Evolutionary conservation across 345 rosid genomes (phyloP).

Genomic region (Aurinia saxatilis): DNA sequence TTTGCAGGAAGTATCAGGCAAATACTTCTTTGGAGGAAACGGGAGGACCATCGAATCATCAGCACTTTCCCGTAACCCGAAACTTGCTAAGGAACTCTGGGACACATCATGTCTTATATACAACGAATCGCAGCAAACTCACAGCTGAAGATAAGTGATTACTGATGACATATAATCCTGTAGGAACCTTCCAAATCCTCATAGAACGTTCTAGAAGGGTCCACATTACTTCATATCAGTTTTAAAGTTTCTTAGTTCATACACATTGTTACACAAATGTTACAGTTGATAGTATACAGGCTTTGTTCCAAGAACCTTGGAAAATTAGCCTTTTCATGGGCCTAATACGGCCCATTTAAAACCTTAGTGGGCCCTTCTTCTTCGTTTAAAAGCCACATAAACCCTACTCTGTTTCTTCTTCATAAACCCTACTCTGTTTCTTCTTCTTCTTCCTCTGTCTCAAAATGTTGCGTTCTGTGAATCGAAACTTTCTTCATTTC

Average conservation of each 20-base stretch:
- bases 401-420: no score
- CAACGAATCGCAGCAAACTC: conserved; percentile 23
- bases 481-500: no score
- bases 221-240: neutral
- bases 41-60: conserved; percentile 61
- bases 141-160: neutral
- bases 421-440: no score
- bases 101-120: conserved; percentile 42
- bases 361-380: neutral
- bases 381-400: no score
- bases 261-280: no score
- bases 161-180: neutral
- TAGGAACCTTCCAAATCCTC: neutral
- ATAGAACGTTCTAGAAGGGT: neutral
- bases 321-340: neutral
- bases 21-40: conserved; percentile 73
- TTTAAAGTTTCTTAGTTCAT: neutral
- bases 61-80: conserved; percentile 33
- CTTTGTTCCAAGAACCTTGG: no score
- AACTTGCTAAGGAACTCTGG: conserved; percentile 64
- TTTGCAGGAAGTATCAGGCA: conserved; percentile 62
- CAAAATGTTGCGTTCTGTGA: no score
- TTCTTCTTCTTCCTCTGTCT: no score
- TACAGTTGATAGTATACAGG: no score
- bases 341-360: neutral